phyloP scores from a whole-genome alignment of 371 early-diverging fungal genomes.

The Gilbertella persicaria region DNA sequence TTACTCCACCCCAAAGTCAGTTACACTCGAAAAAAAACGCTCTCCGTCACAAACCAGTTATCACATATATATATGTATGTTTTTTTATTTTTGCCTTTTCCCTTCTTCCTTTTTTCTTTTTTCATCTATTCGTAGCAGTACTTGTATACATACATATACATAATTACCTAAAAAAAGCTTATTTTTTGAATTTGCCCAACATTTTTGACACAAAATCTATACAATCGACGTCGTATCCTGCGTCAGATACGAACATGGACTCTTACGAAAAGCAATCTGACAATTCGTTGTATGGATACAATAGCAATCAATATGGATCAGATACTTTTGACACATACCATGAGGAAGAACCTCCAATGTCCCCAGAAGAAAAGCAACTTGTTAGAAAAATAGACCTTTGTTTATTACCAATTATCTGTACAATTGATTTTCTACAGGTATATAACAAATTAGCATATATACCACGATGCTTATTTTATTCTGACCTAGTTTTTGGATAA shows the following conservation, averaged over 20 bases:
- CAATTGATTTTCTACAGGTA: slow-evolving; percentile 44
- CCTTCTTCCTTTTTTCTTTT: background rate
- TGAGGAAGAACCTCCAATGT: slow-evolving; percentile 20
- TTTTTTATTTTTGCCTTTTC: slow-evolving; percentile 1
- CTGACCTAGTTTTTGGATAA: slow-evolving; percentile 23
- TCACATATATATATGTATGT: background rate
- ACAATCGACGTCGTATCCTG: slow-evolving; percentile 13
- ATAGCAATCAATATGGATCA: slow-evolving; percentile 3
- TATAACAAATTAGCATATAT: background rate
- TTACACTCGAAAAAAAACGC: slow-evolving; percentile 5
- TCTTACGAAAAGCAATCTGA: slow-evolving; percentile 13
- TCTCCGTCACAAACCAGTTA: background rate
- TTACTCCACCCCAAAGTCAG: too few relatives aligned
- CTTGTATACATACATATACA: too few relatives aligned
- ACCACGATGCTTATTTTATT: background rate
- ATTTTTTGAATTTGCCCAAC: background rate
- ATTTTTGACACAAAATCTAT: slow-evolving; percentile 17
- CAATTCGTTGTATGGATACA: slow-evolving; percentile 13
- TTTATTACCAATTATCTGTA: slow-evolving; percentile 40
- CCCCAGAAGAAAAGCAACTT: slow-evolving; percentile 35
- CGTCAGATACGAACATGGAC: slow-evolving; percentile 14
- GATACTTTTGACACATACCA: slow-evolving; percentile 12
- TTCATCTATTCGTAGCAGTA: background rate
- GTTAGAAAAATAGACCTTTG: slow-evolving; percentile 39
- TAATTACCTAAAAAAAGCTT: background rate